Conservation (phyloP, 2,329 filamentous ascomycete species). For the Epichloe gansuensis region DNA sequence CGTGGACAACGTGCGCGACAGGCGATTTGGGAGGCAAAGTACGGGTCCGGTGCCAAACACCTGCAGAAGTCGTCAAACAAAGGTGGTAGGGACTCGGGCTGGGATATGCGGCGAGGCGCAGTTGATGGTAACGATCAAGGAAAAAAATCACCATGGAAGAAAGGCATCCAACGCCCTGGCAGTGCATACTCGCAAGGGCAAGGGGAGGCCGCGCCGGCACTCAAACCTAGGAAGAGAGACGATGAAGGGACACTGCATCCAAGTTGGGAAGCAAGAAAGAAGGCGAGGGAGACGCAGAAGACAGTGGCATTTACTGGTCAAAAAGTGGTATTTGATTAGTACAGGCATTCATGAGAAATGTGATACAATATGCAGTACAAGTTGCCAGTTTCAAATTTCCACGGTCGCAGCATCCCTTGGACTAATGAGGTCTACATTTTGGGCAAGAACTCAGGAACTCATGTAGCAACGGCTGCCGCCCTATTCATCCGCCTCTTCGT, state of each 20-base stretch:
- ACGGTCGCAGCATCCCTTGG: not conserved
- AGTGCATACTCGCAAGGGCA: not conserved
- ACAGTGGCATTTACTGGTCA: conserved; percentile 10
- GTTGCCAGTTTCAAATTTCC: not conserved
- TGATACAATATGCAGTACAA: not conserved
- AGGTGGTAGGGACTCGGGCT: conserved; percentile 34
- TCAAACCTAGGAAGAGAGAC: conserved; percentile 26
- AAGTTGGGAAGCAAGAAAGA: conserved; percentile 15
- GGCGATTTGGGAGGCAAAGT: conserved; percentile 72
- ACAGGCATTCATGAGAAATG: not conserved
- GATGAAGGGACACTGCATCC: conserved; percentile 42
- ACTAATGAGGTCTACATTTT: not conserved
- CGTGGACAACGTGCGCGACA: conserved; percentile 68
- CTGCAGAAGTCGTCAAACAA: conserved; percentile 28
- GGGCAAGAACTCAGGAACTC: not conserved
- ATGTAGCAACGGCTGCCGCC: not conserved
- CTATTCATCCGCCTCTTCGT: not conserved
- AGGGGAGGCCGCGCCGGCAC: conserved; percentile 10
- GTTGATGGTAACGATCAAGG: conserved; percentile 29
- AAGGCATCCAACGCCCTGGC: conserved; percentile 29
- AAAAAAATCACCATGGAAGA: conserved; percentile 39
- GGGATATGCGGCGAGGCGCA: conserved; percentile 45
- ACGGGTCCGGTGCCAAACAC: conserved; percentile 57
- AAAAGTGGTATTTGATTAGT: conserved; percentile 15
- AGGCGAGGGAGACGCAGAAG: conserved; percentile 12